Conservation (phyloP, 192 early-diverging fungal genomes). For the Neocallimastix lanati region DNA sequence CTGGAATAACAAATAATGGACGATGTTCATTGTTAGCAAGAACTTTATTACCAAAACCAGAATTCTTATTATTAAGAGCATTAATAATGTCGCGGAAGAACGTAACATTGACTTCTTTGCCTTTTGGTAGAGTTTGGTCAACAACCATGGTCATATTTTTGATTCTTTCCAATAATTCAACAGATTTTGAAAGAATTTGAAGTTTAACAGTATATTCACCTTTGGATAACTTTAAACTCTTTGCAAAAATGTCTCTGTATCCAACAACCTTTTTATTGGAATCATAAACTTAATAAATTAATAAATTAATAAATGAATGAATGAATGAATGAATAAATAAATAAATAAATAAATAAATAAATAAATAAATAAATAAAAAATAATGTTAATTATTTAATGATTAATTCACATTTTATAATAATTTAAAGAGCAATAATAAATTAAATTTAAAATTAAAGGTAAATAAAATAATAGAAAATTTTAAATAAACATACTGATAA, state of each 20-base stretch:
- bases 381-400: too few species aligned
- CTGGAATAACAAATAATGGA: constrained; percentile 1
- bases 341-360: too few species aligned
- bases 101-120: not conserved
- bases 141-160: constrained; percentile 34
- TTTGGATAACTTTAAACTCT: constrained; percentile 38
- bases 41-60: constrained; percentile 4
- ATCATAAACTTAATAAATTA: constrained; percentile 42
- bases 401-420: too few species aligned
- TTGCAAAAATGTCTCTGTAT: constrained; percentile 54
- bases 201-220: constrained; percentile 74
- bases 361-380: not conserved
- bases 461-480: too few species aligned
- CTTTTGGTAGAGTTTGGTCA: constrained; percentile 39
- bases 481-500: constrained; percentile 21
- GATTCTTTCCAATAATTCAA: constrained; percentile 59
- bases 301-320: not conserved
- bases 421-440: too few species aligned
- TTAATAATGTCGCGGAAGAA: constrained; percentile 31
- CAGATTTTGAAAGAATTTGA: constrained; percentile 49
- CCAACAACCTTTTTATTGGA: constrained; percentile 52
- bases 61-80: constrained; percentile 28
- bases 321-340: not conserved
- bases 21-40: not conserved
- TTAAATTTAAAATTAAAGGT: too few species aligned